phyloP scores from a whole-genome alignment of 2,329 filamentous ascomycete genomes.

The Knufia petricola region DNA sequence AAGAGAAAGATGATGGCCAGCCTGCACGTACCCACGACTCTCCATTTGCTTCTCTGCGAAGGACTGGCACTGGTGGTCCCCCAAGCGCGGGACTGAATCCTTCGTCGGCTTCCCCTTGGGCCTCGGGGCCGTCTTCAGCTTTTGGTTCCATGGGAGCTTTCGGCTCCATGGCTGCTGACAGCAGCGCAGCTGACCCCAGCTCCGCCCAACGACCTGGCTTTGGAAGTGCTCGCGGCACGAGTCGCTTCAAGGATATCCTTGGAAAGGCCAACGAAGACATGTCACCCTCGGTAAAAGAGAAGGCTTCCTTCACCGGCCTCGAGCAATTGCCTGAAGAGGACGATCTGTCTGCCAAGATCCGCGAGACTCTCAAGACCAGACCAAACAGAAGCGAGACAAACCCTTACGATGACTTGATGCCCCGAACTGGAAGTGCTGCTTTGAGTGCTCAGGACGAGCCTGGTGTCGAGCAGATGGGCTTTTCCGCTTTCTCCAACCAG shows the following conservation, averaged over 20 bases:
- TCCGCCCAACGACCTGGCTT: constrained; percentile 61
- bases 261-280: constrained; percentile 68
- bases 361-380: constrained; percentile 37
- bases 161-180: constrained; percentile 62
- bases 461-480: constrained; percentile 45
- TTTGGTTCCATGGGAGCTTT: constrained; percentile 74
- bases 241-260: constrained; percentile 76
- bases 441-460: constrained; percentile 63
- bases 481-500: constrained; percentile 52
- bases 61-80: constrained; percentile 44
- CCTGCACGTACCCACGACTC: constrained; percentile 30
- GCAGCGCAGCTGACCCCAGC: constrained; percentile 33
- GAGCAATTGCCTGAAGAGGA: constrained; percentile 46
- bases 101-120: constrained; percentile 46
- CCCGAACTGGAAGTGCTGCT: constrained; percentile 52
- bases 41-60: constrained; percentile 47
- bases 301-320: constrained; percentile 43
- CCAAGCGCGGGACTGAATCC: constrained; percentile 41
- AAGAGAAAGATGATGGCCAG: constrained; percentile 43
- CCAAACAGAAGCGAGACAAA: constrained; percentile 41
- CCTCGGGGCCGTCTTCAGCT: constrained; percentile 50
- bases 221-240: constrained; percentile 62
- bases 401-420: constrained; percentile 38
- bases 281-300: constrained; percentile 43
- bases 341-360: constrained; percentile 42